Evolutionary conservation across 169 alveolate genomes (phyloP).

Genomic region (Eimeria acervulina): DNA sequence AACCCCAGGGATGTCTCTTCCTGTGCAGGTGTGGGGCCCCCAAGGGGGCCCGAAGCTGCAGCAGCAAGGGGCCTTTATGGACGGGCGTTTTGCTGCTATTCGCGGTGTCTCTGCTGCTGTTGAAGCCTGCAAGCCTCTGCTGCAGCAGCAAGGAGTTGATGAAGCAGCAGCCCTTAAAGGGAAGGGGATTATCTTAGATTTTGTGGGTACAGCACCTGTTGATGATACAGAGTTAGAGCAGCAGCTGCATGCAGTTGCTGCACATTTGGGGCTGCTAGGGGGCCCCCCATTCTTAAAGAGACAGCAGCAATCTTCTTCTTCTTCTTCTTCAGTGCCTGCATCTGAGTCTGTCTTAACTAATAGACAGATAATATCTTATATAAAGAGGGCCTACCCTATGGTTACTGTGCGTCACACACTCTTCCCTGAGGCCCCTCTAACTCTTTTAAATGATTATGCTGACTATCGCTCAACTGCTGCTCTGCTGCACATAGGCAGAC

Average conservation of each 20-base stretch:
- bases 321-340: too few relatives aligned
- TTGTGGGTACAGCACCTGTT: slow-evolving; percentile 6
- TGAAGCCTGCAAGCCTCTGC: background rate
- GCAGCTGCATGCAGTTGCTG: background rate
- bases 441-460: slow-evolving; percentile 18
- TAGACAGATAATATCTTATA: too few relatives aligned
- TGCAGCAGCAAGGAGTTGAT: background rate
- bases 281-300: too few relatives aligned
- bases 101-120: background rate
- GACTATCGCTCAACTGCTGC: slow-evolving; percentile 24
- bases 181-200: background rate
- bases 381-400: slow-evolving; percentile 8
- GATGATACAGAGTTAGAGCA: background rate
- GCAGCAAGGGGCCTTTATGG: slow-evolving; percentile 4
- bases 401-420: slow-evolving; percentile 30
- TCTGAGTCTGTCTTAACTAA: too few relatives aligned
- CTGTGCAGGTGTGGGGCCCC: slow-evolving; percentile 25
- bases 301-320: too few relatives aligned
- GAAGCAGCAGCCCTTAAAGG: background rate
- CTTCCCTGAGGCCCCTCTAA: background rate
- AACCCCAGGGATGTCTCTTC: background rate
- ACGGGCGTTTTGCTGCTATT: background rate
- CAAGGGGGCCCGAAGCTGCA: background rate
- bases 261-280: background rate
- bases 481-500: slow-evolving; percentile 61